phyloP scores from a whole-genome alignment of 208 protist species.

The Porcisia deanei region DNA sequence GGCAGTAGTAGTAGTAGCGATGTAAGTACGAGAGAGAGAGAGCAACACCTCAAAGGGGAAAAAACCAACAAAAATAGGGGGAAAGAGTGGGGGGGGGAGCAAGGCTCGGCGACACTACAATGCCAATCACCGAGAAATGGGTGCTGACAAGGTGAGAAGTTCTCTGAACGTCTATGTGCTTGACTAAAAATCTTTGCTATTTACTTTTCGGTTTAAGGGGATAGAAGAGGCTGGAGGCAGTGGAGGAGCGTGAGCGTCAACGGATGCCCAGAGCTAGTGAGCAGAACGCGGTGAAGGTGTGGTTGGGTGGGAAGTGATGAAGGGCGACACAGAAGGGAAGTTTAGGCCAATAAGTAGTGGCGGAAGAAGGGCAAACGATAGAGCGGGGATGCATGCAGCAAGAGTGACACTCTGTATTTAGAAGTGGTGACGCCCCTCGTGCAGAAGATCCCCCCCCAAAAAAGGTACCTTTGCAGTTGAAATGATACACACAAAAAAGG shows the following conservation, averaged over 20 bases:
- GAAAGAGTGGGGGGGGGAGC: neutral
- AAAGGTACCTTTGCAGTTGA: neutral
- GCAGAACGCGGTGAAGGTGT: neutral
- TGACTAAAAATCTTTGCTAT: neutral
- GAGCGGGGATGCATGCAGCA: neutral
- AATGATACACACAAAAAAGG: neutral
- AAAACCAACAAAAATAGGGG: constrained; percentile 6
- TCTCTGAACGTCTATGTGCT: neutral
- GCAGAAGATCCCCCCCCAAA: no score
- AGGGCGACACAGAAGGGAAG: neutral
- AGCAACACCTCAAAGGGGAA: neutral
- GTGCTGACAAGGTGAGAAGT: neutral
- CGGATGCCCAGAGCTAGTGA: neutral
- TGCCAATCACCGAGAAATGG: neutral
- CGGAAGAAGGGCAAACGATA: neutral
- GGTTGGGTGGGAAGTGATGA: neutral
- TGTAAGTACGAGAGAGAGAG: neutral
- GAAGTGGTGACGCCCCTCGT: neutral
- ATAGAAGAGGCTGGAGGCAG: neutral
- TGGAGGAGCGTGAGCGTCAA: neutral
- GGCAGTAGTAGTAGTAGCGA: neutral
- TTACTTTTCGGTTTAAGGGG: neutral
- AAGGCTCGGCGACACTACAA: neutral
- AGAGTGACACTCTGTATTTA: neutral
- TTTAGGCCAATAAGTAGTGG: neutral